Base-by-base conservation (phyloP, 495 filamentous ascomycete species). In the Friedmanniomyces simplex region DNA sequence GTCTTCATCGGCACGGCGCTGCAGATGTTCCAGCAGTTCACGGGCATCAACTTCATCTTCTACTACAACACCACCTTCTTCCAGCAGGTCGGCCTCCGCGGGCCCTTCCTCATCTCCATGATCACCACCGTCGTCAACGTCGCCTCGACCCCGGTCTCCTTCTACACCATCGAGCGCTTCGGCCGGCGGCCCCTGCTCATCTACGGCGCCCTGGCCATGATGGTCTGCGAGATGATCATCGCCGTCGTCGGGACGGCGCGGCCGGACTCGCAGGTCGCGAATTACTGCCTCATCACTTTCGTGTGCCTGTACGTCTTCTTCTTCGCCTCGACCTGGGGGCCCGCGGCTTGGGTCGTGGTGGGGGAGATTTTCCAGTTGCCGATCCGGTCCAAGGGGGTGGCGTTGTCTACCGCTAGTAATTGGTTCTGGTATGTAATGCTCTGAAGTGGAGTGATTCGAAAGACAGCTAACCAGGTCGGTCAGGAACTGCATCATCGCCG, bases 41-140 rank as follows among this genome's bases (percentile, higher is more conserved):
- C 87, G 25, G 88, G 26, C n/a, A 46, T 53, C 18, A 53, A 37
- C 18, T 39, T 57, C 25, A 16, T 50, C 25, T 54, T 26, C 53
- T 51, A 43, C 79, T 95, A 91, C 77, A 93, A 86, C 70, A 84
- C 83, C 45, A 89, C 86, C 26, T 79, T 82, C 50, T 91, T 91
- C 80, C 86, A 93, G 74, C 65, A 76, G 69, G 76, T 83, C 30
- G 82, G 75, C 62, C 86, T 94, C 65, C 59, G 59, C 37, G 80
- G 90, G 74, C 77, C 84, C 49, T 94, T 94, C 79, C 69, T 91
- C 43, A 87, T 91, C 66, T 80, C 76, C 57, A 74, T 95, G 64
- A 78, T 94, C 73, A 88, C 83, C 58, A 91, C 86, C 64, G 77
- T 90, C 56, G 84, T 94, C 76, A 95, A 94, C 72, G 88, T 94